Evolutionary conservation across 1,139 yeast genomes (phyloP).

Genomic region (Blastobotrys petasosporus): DNA sequence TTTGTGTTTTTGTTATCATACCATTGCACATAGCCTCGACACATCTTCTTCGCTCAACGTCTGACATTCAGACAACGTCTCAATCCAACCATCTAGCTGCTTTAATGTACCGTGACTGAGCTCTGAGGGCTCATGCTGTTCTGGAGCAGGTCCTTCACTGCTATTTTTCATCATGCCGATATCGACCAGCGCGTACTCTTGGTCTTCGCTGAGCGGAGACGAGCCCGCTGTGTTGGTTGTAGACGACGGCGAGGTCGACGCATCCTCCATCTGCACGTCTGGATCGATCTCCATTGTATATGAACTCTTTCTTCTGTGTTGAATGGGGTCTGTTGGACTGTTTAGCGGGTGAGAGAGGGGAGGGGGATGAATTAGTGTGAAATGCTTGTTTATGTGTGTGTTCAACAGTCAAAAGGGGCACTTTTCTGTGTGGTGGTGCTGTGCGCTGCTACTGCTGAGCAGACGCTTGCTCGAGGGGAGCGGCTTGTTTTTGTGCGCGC

Average conservation of each 20-base stretch:
- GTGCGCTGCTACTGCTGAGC: too few species aligned
- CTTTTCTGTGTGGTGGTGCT: background rate
- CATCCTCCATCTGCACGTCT: constrained; percentile 37
- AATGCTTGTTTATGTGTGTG: background rate
- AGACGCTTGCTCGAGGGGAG: too few species aligned
- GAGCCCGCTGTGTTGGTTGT: background rate
- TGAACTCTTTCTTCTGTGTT: background rate
- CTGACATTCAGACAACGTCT: constrained; percentile 64
- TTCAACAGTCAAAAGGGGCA: background rate
- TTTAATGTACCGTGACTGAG: constrained; percentile 20
- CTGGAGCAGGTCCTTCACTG: constrained; percentile 1
- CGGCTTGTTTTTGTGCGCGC: too few species aligned
- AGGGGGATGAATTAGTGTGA: background rate
- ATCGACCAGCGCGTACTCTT: constrained; percentile 11
- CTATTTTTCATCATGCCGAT: constrained; percentile 5
- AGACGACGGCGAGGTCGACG: constrained; percentile 9
- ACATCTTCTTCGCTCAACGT: constrained; percentile 81
- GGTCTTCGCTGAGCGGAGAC: constrained; percentile 8
- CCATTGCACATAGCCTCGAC: constrained; percentile 63
- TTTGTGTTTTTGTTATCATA: background rate
- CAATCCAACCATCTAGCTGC: constrained; percentile 56
- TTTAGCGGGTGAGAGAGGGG: background rate
- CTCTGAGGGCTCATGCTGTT: constrained; percentile 18
- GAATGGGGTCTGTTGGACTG: background rate
- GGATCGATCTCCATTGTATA: constrained; percentile 35